Base-by-base conservation (phyloP, 2,329 filamentous ascomycete species). In the Hawksworthiomyces lignivorus region DNA sequence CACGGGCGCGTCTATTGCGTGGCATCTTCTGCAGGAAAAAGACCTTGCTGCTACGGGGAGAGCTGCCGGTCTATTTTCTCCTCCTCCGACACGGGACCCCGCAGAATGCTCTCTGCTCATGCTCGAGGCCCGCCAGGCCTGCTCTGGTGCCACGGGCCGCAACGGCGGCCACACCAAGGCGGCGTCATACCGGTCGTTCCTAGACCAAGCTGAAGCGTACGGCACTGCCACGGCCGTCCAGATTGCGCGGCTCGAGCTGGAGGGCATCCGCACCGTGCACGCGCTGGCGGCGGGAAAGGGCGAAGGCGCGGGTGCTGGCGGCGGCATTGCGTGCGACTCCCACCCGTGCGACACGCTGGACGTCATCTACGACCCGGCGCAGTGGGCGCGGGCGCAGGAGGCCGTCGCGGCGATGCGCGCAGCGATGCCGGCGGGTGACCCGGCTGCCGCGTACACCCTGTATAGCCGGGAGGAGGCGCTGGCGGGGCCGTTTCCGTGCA, bases 111-210 rank as follows among this genome's bases (percentile, higher is more conserved):
- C 67, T 36, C 62, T 82, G 4, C 67, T 83, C 3, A 72, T 83
- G 67, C 61, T 84, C 6, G 80, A 84, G 56, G 79, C 80, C 10
- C 64, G 80, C 45, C 74, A 81, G 54, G 73, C 76, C 7, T 81
- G 77, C 50, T 83, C 76, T 57, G 79, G 79, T 38, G 80, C 79
- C 3, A 83, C 80, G 0, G 80, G 80, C 12, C 65, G 79, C 50
- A 73, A 73, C 47, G 69, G 69, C 30, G 64, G 64, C 12, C 64
- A 68, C 52, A 67, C 64, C 9, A 68, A 67, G 50, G 62, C 63
- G 11, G 62, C 62, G 1, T 64, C 62, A 8, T 67, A 67, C 53
- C 69, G 70, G 19, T 67, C 66, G 15, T 80, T 79, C 47, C 46
- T 64, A 4, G 58, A 65, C 24, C 67, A 79, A 50, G 57, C 60